A percentile compares a stretch with the other conserved stretches of the same genome.
These are phyloP conservation scores for Picea abies DNA, from an alignment of 83 land plant genomes.

Conservation along the genomic window DNA sequence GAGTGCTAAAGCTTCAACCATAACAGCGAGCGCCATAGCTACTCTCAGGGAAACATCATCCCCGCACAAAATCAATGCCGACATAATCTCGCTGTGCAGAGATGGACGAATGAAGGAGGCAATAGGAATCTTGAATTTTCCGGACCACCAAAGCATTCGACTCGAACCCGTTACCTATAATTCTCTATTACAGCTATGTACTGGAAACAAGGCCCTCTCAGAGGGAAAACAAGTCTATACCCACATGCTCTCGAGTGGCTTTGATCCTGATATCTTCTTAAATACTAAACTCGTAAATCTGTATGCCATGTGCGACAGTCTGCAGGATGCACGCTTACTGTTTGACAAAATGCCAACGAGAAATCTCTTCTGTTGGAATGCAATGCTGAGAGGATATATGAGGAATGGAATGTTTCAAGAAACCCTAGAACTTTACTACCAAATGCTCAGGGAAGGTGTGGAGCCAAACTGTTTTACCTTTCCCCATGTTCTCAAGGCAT, in stretches of 20 bases:
- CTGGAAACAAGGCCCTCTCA: neutral
- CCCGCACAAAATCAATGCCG: neutral
- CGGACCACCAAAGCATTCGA: neutral
- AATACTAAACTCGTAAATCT: neutral
- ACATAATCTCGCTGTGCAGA: neutral
- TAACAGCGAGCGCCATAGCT: too few species aligned
- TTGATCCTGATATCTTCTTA: neutral
- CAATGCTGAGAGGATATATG: neutral
- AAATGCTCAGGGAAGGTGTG: neutral
- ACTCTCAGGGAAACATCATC: neutral
- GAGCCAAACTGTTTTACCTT: neutral
- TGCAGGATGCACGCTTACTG: neutral
- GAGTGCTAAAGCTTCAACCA: too few species aligned
- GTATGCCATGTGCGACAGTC: neutral
- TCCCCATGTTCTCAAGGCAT: neutral
- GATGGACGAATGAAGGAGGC: neutral
- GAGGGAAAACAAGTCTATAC: neutral
- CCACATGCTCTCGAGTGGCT: neutral
- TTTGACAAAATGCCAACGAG: constrained; percentile 5
- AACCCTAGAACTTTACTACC: neutral
- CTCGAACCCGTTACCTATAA: neutral
- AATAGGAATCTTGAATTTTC: neutral
- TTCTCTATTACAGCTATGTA: neutral
- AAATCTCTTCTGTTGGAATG: neutral
- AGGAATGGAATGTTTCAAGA: neutral